Conservation (phyloP, 2,329 filamentous ascomycete genomes). For the Monascus ruber region DNA sequence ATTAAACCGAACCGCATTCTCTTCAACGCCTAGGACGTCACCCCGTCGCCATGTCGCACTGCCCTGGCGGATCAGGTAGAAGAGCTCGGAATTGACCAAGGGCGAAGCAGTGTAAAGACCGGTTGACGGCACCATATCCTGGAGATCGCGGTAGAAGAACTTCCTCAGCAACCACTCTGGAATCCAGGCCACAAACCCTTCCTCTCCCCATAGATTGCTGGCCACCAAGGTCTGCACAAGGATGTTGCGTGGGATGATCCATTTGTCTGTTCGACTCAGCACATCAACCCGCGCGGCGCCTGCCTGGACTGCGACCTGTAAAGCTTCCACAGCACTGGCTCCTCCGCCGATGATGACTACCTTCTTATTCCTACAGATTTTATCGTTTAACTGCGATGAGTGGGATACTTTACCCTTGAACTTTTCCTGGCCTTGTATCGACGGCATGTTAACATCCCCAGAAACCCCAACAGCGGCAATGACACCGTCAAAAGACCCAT, state of each 20-base stretch:
- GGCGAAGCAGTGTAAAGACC: constrained; percentile 76
- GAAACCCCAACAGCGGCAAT: constrained; percentile 72
- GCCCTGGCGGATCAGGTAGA: constrained; percentile 61
- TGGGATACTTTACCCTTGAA: constrained; percentile 66
- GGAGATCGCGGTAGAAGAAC: constrained; percentile 73
- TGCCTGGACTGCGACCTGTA: constrained; percentile 63
- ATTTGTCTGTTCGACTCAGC: constrained; percentile 68
- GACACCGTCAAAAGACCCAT: constrained; percentile 67
- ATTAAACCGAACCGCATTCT: constrained; percentile 58
- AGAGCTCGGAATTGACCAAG: constrained; percentile 76
- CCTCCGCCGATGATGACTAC: constrained; percentile 68
- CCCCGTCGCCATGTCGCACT: constrained; percentile 70
- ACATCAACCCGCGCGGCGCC: constrained; percentile 59
- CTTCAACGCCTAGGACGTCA: constrained; percentile 58
- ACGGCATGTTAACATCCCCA: constrained; percentile 63
- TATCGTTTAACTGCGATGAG: constrained; percentile 63
- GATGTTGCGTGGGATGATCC: constrained; percentile 75
- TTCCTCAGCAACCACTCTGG: constrained; percentile 63
- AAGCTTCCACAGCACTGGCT: constrained; percentile 68
- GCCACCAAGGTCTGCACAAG: constrained; percentile 62
- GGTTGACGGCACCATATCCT: constrained; percentile 57
- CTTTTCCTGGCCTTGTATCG: constrained; percentile 56
- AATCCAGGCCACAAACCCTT: constrained; percentile 65
- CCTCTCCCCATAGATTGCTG: constrained; percentile 67
- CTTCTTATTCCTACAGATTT: constrained; percentile 61